Conservation (phyloP, 2,329 filamentous ascomycete species). For the Alternaria consortialis region DNA sequence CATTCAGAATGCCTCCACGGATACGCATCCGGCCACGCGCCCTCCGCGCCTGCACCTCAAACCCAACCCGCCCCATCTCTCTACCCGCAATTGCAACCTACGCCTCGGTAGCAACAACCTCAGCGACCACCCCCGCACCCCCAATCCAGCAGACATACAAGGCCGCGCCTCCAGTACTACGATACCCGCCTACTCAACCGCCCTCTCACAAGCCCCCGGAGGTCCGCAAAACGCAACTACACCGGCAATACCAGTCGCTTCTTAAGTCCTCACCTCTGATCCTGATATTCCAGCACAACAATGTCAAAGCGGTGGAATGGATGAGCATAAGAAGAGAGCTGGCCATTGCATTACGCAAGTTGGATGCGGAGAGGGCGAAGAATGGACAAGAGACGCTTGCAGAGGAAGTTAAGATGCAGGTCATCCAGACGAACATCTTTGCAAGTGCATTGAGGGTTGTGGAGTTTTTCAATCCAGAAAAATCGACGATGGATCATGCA, state of each 20-base stretch:
- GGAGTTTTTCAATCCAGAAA: slow-evolving; percentile 72
- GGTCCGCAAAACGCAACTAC: slow-evolving; percentile 88
- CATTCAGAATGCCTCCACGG: slow-evolving; percentile 48
- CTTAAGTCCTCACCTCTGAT: slow-evolving; percentile 86
- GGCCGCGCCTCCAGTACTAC: slow-evolving; percentile 57
- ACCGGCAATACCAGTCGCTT: slow-evolving; percentile 85
- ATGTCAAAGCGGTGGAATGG: slow-evolving; percentile 78
- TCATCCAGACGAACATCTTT: slow-evolving; percentile 90
- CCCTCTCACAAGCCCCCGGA: slow-evolving; percentile 87
- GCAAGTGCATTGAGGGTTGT: slow-evolving; percentile 83
- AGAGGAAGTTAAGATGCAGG: slow-evolving; percentile 76
- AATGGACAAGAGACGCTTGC: slow-evolving; percentile 60
- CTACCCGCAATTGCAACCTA: slow-evolving; percentile 52
- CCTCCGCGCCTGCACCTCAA: slow-evolving; percentile 38
- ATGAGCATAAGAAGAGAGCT: slow-evolving; percentile 76
- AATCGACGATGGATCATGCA: slow-evolving; percentile 28
- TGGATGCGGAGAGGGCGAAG: slow-evolving; percentile 76
- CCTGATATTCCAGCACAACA: slow-evolving; percentile 85
- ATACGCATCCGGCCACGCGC: slow-evolving; percentile 48
- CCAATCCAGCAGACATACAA: slow-evolving; percentile 60
- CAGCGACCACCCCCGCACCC: slow-evolving; percentile 62
- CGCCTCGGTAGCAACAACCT: slow-evolving; percentile 60
- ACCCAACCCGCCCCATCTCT: slow-evolving; percentile 40
- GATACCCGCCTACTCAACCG: slow-evolving; percentile 74
- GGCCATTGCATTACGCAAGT: slow-evolving; percentile 65